Evolutionary conservation across 495 filamentous ascomycete species (phyloP).

Genomic region (Hypoxylon perforatum): DNA sequence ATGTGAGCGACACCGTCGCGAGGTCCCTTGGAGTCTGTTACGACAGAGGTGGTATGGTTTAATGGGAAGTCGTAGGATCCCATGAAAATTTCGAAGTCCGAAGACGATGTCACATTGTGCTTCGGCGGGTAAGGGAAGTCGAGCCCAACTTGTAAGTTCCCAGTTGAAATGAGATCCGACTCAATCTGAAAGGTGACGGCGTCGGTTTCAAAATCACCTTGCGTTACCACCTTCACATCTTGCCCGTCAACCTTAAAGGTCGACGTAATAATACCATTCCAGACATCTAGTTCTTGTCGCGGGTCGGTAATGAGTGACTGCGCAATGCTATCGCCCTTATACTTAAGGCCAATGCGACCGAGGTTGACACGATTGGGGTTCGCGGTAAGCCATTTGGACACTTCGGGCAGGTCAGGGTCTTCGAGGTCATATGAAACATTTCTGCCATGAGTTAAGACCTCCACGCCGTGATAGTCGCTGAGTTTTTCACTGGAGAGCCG

Average conservation of each 20-base stretch:
- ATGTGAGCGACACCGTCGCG: conserved; percentile 42
- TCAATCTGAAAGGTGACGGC: conserved; percentile 51
- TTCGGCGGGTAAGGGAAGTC: conserved; percentile 56
- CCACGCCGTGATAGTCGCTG: conserved; percentile 42
- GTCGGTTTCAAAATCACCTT: conserved; percentile 50
- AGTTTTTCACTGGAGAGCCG: conserved; percentile 26
- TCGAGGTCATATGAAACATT: conserved; percentile 55
- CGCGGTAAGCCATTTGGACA: conserved; percentile 55
- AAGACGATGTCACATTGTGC: conserved; percentile 39
- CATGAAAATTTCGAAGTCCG: conserved; percentile 47
- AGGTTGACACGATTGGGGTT: conserved; percentile 60
- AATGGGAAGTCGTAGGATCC: conserved; percentile 47
- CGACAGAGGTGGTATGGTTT: conserved; percentile 42
- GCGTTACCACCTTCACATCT: conserved; percentile 46
- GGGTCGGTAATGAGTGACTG: conserved; percentile 39
- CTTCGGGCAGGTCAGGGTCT: conserved; percentile 50
- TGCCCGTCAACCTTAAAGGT: conserved; percentile 45
- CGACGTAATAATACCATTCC: conserved; percentile 50
- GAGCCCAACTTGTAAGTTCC: conserved; percentile 49
- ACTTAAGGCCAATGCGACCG: conserved; percentile 57
- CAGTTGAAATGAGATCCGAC: conserved; percentile 44
- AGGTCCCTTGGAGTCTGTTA: conserved; percentile 15
- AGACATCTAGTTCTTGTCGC: conserved; percentile 50
- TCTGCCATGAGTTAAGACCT: conserved; percentile 51
- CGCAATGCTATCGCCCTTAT: conserved; percentile 46